Base-by-base conservation (phyloP, 805 yeast species). In the Yamadazyma sp. region DNA sequence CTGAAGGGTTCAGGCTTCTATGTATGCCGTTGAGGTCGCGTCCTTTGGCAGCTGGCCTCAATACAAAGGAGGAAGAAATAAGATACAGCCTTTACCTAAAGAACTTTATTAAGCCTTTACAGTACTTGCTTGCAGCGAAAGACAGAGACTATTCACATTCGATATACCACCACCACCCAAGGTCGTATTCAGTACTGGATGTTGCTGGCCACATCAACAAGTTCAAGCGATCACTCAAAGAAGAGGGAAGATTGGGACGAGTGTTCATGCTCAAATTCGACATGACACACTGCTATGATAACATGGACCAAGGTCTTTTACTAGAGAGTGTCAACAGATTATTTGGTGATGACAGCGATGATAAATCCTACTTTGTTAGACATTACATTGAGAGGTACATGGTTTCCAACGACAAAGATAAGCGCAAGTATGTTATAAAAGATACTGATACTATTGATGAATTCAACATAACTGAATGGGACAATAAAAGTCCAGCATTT, bases 281-380 rank as follows among this genome's bases (percentile, higher is more conserved):
- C 55, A 78, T 85, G 45, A 71, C 70, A 38, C 71, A 80, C 3
- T 88, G 96, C 39, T 90, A 78, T 55, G 97, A 91, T 50, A 74
- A 79, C 2, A 63, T 89, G 12, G 80, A 84, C 11, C 75, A 73
- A 31, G 46, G 50, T 0, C 67, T 66, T 40, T 62, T 76, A 2
- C 37, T 69, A 2, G 45, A 55, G 3, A 52, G 69, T 19, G 46
- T 75, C 1, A 47, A 52, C 1, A 37, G 49, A 18, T 54, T 68
- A 44, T 61, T 60, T 33, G 57, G 38, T 5, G 40, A 33, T 17
- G 62, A 57, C 15, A 32, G 32, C 2, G 47, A 39, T 10, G 42
- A 45, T 5, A 45, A 44, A n/a, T 28, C 30, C 11, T 63, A 41
- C 40, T 59, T 38, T 32, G 38, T 57, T 6, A 30, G 65, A 25